Evolutionary conservation across 257 asterid species (phyloP).

Genomic region (Thymus quinquecostatus): DNA sequence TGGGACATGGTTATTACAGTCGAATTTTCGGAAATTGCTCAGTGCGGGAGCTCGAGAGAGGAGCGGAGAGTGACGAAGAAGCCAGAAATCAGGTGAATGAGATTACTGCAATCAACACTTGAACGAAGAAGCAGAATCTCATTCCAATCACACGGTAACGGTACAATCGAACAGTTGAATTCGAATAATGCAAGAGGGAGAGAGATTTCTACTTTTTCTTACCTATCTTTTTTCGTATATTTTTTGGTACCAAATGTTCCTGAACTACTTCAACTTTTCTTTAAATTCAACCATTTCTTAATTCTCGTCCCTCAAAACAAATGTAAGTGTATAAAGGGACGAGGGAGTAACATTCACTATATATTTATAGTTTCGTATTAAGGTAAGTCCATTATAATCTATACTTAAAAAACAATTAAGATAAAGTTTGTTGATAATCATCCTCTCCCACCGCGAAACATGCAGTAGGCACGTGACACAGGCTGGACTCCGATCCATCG

Average conservation of each 20-base stretch:
- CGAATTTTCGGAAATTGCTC: slow-evolving; percentile 12
- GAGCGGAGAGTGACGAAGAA: neutral
- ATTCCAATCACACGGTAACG: slow-evolving; percentile 11
- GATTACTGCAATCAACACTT: neutral
- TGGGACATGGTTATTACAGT: slow-evolving; percentile 26
- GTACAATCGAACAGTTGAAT: neutral
- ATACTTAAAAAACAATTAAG: too few relatives aligned
- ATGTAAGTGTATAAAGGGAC: too few relatives aligned
- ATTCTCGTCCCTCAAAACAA: too few relatives aligned
- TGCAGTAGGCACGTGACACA: slow-evolving; percentile 26
- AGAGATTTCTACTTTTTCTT: too few relatives aligned
- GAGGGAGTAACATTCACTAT: too few relatives aligned
- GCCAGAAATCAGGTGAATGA: slow-evolving; percentile 8
- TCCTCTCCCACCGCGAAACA: slow-evolving; percentile 3
- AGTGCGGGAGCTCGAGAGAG: slow-evolving; percentile 20
- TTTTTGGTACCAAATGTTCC: too few relatives aligned
- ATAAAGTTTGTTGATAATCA: too few relatives aligned
- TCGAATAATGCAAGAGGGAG: neutral
- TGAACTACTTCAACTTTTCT: too few relatives aligned
- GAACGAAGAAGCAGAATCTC: neutral
- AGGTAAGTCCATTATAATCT: too few relatives aligned
- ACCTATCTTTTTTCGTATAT: too few relatives aligned
- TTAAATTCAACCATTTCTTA: too few relatives aligned
- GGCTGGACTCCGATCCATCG: slow-evolving; percentile 23
- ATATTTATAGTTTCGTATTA: too few relatives aligned